Evolutionary conservation across 2,329 filamentous ascomycete species (phyloP), one percentile per base, ranked within the genome.

Genomic region (Didymella pomorum): DNA sequence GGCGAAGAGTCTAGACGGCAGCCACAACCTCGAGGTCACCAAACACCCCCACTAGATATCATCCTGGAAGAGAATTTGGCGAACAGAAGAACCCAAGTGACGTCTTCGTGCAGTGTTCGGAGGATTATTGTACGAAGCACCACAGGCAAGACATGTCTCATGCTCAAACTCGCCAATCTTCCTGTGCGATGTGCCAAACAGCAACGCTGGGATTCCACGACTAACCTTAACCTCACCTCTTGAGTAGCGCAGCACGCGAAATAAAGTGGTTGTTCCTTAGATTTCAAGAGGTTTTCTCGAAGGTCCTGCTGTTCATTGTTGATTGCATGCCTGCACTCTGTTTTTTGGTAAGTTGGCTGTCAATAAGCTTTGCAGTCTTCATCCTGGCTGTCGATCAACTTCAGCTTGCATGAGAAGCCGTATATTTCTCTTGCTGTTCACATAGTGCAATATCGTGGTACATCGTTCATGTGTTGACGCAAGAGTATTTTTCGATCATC

Each of bases 211-310:
- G 54, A 52, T 52, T 47, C 45, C 59, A 43, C 60, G 25, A 45
- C 43, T 44, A 69, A 69, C 65, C 60, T 67, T 69, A 69, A 68
- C 60, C 45, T 9, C 39, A 69, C 66, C 28, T 43, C 39, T 3
- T 21, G 23, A 29, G 14, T 43, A 43, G 41, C 20, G 21, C 11
- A n/a, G 11, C 48, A 41, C 37, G 4, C 23, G 26, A 16, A 3
- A 29, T 4, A 26, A 6, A 44, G 42, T 12, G 11, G 8, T 29
- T 5, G 2, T 14, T 12, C n/a, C 5, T 28, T 29, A 3, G n/a
- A 44, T 29, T 2, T 44, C 16, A 16, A 25, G 26, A 9, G 3
- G 29, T 2, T 7, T 10, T 29, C 16, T n/a, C 16, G 1, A 11
- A 21, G n/a, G 18, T 14, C 7, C 9, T 41, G 14, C 11, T 23